Evolutionary conservation across 495 filamentous ascomycete genomes (phyloP).

Genomic region (Neurospora africana): DNA sequence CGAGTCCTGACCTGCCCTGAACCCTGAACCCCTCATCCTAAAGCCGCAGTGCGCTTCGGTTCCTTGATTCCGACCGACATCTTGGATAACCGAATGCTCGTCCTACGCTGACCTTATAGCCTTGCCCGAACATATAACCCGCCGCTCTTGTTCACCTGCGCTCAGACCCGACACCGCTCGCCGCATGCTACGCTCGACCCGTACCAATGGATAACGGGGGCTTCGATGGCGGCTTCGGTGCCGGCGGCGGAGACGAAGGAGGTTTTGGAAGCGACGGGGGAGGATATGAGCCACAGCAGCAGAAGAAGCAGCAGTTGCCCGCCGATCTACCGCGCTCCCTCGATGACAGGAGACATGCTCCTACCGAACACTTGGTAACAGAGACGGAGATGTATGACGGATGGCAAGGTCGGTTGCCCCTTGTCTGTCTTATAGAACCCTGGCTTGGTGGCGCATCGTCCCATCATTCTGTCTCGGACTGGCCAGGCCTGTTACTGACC

Average conservation of each 20-base stretch:
- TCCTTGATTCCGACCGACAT: not conserved
- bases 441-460: not conserved
- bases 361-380: conserved; percentile 38
- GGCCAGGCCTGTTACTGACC: conserved; percentile 9
- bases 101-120: not conserved
- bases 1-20: not conserved
- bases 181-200: conserved; percentile 8
- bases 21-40: not conserved
- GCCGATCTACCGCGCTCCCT: conserved; percentile 82
- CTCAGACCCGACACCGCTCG: conserved; percentile 8
- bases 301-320: conserved; percentile 50
- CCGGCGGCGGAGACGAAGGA: conserved; percentile 8
- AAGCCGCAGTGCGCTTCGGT: not conserved
- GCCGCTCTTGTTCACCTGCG: not conserved
- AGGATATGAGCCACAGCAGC: not conserved
- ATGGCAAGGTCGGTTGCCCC: conserved; percentile 70
- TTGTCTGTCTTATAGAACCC: conserved; percentile 6
- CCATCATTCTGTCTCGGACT: not conserved
- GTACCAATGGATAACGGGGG: conserved; percentile 47
- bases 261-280: conserved; percentile 1
- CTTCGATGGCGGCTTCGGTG: conserved; percentile 25
- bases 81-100: not conserved
- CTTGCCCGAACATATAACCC: not conserved
- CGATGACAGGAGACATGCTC: conserved; percentile 66
- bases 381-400: conserved; percentile 98